Percentiles rank a stretch among this genome's conserved stretches.
Conservation (phyloP, 2,329 filamentous ascomycete species). For the Penicillium digitatum region DNA sequence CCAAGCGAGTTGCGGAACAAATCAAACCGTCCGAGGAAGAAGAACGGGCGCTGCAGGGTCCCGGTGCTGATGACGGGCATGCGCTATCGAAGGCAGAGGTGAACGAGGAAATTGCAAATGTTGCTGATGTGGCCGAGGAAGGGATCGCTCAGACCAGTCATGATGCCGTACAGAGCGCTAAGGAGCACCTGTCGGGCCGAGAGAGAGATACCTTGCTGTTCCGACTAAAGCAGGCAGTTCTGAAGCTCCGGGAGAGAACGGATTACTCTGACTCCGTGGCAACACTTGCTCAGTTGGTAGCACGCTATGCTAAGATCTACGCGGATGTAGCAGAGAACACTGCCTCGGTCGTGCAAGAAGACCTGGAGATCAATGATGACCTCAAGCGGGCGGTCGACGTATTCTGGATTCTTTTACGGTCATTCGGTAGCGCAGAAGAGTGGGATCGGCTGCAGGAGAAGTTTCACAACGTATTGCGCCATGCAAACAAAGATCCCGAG, state of each 20-base stretch:
- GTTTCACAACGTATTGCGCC: constrained; percentile 67
- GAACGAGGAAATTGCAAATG: constrained; percentile 52
- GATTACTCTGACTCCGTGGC: constrained; percentile 88
- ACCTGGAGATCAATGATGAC: constrained; percentile 68
- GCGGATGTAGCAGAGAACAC: constrained; percentile 68
- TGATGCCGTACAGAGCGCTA: constrained; percentile 66
- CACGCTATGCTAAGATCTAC: constrained; percentile 74
- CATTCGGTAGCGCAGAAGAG: constrained; percentile 67
- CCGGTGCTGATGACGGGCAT: constrained; percentile 44
- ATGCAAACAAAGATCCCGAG: constrained; percentile 72
- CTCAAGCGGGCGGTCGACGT: constrained; percentile 72
- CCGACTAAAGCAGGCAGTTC: constrained; percentile 71
- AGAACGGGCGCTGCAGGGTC: constrained; percentile 49
- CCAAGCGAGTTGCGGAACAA: constrained; percentile 68
- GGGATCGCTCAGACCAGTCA: constrained; percentile 41
- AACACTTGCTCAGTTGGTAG: constrained; percentile 68
- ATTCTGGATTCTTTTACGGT: constrained; percentile 74
- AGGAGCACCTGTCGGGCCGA: constrained; percentile 67
- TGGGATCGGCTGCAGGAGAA: constrained; percentile 72
- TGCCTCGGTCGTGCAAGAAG: constrained; percentile 62
- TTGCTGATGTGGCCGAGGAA: constrained; percentile 43
- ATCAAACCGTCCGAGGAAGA: constrained; percentile 66
- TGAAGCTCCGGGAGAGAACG: constrained; percentile 67
- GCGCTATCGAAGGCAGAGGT: constrained; percentile 62
- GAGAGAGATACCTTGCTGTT: constrained; percentile 69